A percentile compares a stretch with the other conserved stretches of the same genome.
Conservation (phyloP, 2,329 filamentous ascomycete species). For the Claviceps sp. region DNA sequence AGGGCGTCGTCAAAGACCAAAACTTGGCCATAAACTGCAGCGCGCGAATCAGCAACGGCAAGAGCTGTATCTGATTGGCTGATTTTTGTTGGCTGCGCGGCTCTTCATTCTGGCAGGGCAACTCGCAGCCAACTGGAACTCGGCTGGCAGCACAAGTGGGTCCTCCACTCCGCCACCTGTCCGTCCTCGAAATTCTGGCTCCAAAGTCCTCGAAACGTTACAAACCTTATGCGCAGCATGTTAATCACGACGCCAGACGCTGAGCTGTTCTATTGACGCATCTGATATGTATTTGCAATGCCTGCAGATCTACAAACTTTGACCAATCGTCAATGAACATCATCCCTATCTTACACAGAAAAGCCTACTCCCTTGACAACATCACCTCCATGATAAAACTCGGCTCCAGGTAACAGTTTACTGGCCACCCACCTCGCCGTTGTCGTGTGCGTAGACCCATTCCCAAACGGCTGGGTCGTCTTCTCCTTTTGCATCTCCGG, state of each 20-base stretch:
- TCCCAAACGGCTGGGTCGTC: constrained; percentile 36
- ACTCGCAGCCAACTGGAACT: not conserved
- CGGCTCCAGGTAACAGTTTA: constrained; percentile 32
- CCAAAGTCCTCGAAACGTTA: too few species aligned
- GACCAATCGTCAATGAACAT: not conserved
- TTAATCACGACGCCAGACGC: too few species aligned
- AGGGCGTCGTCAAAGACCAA: not conserved
- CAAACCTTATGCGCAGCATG: too few species aligned
- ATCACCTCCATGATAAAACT: constrained; percentile 38
- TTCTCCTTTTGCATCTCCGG: constrained; percentile 28
- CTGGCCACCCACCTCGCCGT: constrained; percentile 49
- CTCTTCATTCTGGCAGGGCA: constrained; percentile 1
- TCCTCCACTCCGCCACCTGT: not conserved
- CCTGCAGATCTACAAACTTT: not conserved
- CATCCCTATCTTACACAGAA: not conserved
- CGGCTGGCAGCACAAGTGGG: not conserved
- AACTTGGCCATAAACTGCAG: not conserved
- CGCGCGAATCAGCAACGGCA: not conserved
- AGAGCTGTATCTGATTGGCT: not conserved
- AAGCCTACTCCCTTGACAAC: constrained; percentile 34
- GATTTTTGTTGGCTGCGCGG: not conserved
- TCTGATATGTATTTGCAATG: too few species aligned
- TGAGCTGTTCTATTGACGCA: too few species aligned
- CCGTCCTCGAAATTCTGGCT: too few species aligned
- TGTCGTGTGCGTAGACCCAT: constrained; percentile 41